Conservation (phyloP, 129 eudicot genomes). For the Dittrichia graveolens region DNA sequence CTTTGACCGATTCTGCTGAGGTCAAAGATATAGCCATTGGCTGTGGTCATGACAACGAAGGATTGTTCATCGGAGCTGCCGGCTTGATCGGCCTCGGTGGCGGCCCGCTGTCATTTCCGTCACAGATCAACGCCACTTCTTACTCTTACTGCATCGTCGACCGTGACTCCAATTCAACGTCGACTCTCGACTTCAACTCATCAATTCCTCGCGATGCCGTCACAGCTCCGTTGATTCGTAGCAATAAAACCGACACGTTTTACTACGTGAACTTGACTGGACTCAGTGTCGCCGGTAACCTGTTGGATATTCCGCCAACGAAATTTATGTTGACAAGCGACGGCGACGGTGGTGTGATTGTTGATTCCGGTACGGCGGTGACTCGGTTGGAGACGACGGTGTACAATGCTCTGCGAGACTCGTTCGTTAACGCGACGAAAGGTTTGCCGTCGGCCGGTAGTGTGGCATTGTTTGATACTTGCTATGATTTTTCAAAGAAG, state of each 20-base stretch:
- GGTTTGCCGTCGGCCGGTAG: conserved; percentile 45
- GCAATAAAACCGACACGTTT: conserved; percentile 54
- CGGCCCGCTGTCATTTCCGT: conserved; percentile 64
- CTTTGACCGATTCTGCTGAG: conserved; percentile 40
- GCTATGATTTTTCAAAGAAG: conserved; percentile 51
- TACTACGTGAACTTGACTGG: conserved; percentile 60
- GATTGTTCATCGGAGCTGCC: conserved; percentile 75
- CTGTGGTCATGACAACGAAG: conserved; percentile 81
- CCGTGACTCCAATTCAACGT: conserved; percentile 65
- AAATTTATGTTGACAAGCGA: conserved; percentile 32
- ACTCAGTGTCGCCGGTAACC: conserved; percentile 62
- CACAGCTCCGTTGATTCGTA: conserved; percentile 53
- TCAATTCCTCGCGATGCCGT: conserved; percentile 45
- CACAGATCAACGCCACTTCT: conserved; percentile 63
- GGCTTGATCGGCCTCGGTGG: conserved; percentile 82
- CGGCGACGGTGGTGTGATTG: conserved; percentile 75
- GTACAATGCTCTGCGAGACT: conserved; percentile 56
- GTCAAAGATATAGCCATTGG: conserved; percentile 64
- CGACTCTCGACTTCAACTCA: conserved; percentile 64
- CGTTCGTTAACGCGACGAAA: conserved; percentile 49
- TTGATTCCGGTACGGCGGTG: conserved; percentile 79
- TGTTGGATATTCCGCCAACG: conserved; percentile 38
- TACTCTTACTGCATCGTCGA: conserved; percentile 79
- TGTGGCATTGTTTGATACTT: conserved; percentile 74
- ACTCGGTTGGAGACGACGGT: conserved; percentile 61